Evolutionary conservation across 768 basidiomycete species (phyloP), one percentile per base, ranked within the genome.

Genomic region (Tylopilus felleus): DNA sequence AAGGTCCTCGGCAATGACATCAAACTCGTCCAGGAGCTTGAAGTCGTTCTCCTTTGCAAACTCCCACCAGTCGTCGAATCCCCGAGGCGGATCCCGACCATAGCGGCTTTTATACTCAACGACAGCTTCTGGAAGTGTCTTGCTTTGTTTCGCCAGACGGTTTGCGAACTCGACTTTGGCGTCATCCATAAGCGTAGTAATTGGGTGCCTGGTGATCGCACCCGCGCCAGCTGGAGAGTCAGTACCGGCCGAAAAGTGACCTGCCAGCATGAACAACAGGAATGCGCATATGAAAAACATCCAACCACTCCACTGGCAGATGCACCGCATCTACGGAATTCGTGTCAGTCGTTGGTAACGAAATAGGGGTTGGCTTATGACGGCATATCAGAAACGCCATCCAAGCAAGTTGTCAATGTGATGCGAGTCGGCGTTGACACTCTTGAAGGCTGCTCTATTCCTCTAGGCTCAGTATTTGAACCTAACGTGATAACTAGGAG

Each of bases 11-110:
- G 81, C 65, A n/a, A 96, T 77, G 6, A 80, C 78, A 55, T 92
- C 91, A 63, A 93, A 98, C 67, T 98, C 96, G 69, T 98, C 96
- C 5, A 89, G 75, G 72, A 98, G 82, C 61, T 84, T 81, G 44
- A 90, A 85, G 8, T 80, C 72, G 69, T 92, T 80, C 52, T 82
- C 75, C 67, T 79, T 73, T 14, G 86, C 89, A 69, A 93, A 98
- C 42, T 71, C 66, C 81, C 85, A 96, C 96, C 96, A 98, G 27
- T 79, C 73, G 65, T 93, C 95, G 59, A 98, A 99, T 1, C 94
- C 96, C 40, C 79, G 82, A 0, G 97, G 96, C 5, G 97, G 97
- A 33, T 83, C 73, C 36, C 89, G 81, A 10, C 75, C 75, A 70
- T 96, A 94, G 53, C 94, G 78, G 52, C 79, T 73, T 59, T 75